Conservation (phyloP, 2,329 filamentous ascomycete genomes). For the Stromatinia cepivora region DNA sequence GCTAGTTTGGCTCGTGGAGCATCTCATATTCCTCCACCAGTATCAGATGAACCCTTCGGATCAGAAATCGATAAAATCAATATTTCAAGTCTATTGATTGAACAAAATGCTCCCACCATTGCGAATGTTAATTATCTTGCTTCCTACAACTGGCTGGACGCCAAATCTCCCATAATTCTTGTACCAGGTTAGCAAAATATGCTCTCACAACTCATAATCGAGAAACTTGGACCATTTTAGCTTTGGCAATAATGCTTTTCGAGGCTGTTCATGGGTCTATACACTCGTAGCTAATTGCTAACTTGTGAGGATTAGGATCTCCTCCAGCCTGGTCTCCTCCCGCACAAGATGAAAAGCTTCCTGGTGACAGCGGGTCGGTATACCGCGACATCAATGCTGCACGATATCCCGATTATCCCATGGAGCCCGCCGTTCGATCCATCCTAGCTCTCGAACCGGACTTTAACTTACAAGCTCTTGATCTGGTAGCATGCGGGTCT, state of each 20-base stretch:
- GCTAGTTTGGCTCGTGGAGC: background rate
- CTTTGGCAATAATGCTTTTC: background rate
- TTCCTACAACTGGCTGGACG: conserved; percentile 54
- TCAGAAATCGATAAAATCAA: conserved; percentile 29
- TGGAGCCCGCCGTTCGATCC: conserved; percentile 46
- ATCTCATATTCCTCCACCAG: conserved; percentile 3
- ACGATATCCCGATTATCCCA: conserved; percentile 43
- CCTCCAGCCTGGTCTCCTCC: conserved; percentile 54
- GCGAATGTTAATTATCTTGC: conserved; percentile 46
- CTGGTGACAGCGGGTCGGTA: conserved; percentile 44
- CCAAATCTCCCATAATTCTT: conserved; percentile 44
- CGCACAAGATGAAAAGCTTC: conserved; percentile 40
- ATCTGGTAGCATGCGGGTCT: conserved; percentile 61
- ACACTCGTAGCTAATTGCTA: background rate
- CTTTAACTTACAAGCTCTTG: conserved; percentile 43
- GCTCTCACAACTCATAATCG: background rate
- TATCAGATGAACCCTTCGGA: conserved; percentile 26
- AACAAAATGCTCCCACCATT: conserved; percentile 41
- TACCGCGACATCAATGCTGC: conserved; percentile 49
- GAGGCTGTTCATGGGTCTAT: background rate
- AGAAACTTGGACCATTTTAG: background rate
- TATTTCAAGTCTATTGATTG: conserved; percentile 28
- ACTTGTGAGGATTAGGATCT: conserved; percentile 43
- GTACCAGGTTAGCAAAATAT: conserved; percentile 46
- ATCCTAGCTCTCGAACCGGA: conserved; percentile 44